Evolutionary conservation across 108 stramenopile genomes (phyloP), one percentile per base, ranked within the genome.

Genomic region (Pseudonitzschia delicatissima): DNA sequence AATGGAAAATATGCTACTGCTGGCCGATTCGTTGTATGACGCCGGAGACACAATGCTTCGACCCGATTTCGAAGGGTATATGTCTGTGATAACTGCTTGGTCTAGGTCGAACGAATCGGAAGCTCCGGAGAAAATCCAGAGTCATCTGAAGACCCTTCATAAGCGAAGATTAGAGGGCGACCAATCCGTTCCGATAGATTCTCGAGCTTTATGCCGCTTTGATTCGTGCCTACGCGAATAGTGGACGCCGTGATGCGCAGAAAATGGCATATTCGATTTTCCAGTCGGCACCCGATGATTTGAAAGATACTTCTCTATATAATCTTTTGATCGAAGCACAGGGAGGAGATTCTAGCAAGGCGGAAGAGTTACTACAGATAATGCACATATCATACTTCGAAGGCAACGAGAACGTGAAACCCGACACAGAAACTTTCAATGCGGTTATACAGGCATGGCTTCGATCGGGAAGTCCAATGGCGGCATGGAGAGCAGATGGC

Each of bases 51-150:
- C 27, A 27, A 36, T 7, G 12, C 39, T 74, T 29, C 42, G 40
- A 34, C 73, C 73, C 29, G 36, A 45, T 23, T 45, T 26, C 35
- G 51, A 63, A 17, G 67, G 67, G 25, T 74, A 74, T 23, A 23
- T 63, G 40, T 8, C 67, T 53, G 73, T 74, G n/a, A 68, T 74
- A 44, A 34, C 11, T 20, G 73, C 73, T 23, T 77, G 69, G 76
- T 50, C 76, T 17, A 61, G 60, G 26, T 77, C 76, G 11, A n/a
- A 32, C 13, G 13, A 27, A 4, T 13, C 52, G 2, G 69, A 77
- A 40, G 69, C 69, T 34, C 64, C 69, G 33, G 65, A 71, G 5
- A 49, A 45, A 4, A 70, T 71, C 25, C 49, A 59, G 45, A 37
- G 17, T 13, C 64, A 47, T 55, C 29, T 77, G 15, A 28, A 40